Evolutionary conservation across 148 eudicot genomes (phyloP).

Genomic region (Amaranthus palmeri): DNA sequence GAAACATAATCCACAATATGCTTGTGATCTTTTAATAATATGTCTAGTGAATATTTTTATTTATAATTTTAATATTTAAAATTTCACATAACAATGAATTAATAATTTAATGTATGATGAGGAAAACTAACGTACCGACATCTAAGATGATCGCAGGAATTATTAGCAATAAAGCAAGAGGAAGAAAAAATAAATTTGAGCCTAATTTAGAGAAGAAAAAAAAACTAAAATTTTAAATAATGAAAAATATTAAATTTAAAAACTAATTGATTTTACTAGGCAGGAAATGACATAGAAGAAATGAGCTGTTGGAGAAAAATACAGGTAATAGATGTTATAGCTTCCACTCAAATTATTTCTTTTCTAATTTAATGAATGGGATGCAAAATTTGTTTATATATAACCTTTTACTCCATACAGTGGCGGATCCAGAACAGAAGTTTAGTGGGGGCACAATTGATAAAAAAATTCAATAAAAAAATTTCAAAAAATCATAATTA

Average conservation of each 20-base stretch:
- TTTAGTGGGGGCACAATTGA: too few species aligned
- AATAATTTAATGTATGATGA: not conserved
- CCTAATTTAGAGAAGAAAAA: not conserved
- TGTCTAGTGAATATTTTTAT: too few species aligned
- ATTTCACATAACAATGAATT: too few species aligned
- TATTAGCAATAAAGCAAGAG: constrained; percentile 13
- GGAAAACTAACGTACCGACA: constrained; percentile 17
- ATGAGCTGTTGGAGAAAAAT: not conserved
- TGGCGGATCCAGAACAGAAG: too few species aligned
- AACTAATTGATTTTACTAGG: not conserved
- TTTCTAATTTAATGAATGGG: not conserved
- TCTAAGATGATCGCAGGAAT: constrained; percentile 17
- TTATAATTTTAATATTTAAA: too few species aligned
- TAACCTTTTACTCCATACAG: too few species aligned
- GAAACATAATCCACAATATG: too few species aligned
- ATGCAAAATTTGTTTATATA: too few species aligned
- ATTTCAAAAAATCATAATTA: too few species aligned
- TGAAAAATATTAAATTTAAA: not conserved
- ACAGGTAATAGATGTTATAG: not conserved
- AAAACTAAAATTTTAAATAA: too few species aligned
- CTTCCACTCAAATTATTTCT: not conserved
- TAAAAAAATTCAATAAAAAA: too few species aligned
- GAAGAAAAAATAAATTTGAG: constrained; percentile 1
- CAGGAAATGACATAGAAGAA: not conserved
- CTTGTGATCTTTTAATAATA: too few species aligned